These are phyloP conservation scores for Colletotrichum sojae DNA, from an alignment of 2,329 filamentous ascomycete species.

Conservation along the genomic window DNA sequence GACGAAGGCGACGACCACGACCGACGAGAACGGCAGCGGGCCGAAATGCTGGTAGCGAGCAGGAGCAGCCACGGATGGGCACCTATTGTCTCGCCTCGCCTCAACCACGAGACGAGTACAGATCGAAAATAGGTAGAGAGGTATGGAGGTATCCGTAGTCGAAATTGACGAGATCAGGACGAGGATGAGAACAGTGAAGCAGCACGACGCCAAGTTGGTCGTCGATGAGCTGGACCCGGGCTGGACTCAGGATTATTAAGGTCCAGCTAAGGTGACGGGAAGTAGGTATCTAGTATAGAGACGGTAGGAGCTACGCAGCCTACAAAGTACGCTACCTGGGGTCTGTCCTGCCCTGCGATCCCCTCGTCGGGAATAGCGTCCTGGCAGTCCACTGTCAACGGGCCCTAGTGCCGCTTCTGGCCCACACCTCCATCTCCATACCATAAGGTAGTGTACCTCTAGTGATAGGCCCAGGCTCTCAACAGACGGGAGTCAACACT, in stretches of 20 bases:
- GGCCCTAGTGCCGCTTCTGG: constrained; percentile 28
- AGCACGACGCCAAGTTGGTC: constrained; percentile 9
- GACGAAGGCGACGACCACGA: neutral
- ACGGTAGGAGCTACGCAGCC: constrained; percentile 3
- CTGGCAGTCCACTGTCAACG: constrained; percentile 8
- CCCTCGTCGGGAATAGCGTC: constrained; percentile 16
- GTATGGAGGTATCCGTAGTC: too few species aligned
- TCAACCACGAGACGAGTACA: neutral
- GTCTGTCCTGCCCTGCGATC: too few species aligned
- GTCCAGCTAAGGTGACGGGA: neutral
- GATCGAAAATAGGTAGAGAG: neutral
- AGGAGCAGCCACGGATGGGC: constrained; percentile 8
- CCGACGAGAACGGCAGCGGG: neutral
- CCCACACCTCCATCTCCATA: constrained; percentile 5
- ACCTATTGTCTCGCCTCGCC: constrained; percentile 13
- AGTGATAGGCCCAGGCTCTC: constrained; percentile 20
- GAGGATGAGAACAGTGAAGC: neutral
- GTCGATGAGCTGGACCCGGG: constrained; percentile 6
- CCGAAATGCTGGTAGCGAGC: neutral
- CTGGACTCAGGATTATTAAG: constrained; percentile 34
- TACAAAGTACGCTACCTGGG: neutral
- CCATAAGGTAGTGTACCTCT: too few species aligned
- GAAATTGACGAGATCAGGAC: neutral
- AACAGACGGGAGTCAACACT: too few species aligned
- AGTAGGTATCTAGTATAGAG: too few species aligned